Base-by-base conservation (phyloP, 352 stramenopile genomes). In the Pythium utonaiense region DNA sequence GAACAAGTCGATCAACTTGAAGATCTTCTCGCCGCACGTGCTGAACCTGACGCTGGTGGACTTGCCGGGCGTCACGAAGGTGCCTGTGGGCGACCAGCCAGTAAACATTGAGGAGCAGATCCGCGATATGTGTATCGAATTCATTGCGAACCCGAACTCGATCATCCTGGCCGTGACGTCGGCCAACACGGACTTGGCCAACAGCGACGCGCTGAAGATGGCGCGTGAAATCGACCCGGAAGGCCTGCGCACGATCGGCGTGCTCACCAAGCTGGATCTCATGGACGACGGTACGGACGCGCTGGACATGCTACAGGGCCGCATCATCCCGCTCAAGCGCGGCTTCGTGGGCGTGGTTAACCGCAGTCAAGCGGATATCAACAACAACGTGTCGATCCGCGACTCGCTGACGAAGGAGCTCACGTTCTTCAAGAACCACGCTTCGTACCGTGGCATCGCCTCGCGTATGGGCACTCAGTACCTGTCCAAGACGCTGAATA, bases 41-140 rank as follows among this genome's bases (percentile, higher is more conserved):
- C 82, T 99, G 19, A 98, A 98, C 68, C 76, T 99, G 13, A 99
- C 98, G 53, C 83, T 99, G 49, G 97, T 99, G 50, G 98, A 99
- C 77, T 75, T 99, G 4, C 98, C 98, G 0, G 98, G 98, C 40
- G 98, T 99, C 51, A 99, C 96, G 28, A 98, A 97, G 59, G 96
- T 99, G 53, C 95, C 97, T 3, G 95, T 99, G 0, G 96, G 97
- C 36, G 98, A 99, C 83, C 98, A 99, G 72, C 98, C 98, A 14
- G 83, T 96, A 36, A 97, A 99, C 75, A 99, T 99, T 75, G 98
- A 99, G 76, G 93, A 99, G 52, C 97, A 99, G 74, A 99, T 99
- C 75, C 91, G 96, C n/a, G 84, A 96, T 44, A 99, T 99, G 93
- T 99, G 96, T 74, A 70, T 98, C 12, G 83, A 98, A 64, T 99